Percentiles rank a stretch among this genome's conserved stretches.
These are phyloP conservation scores for Ceratobasidium sp. DNA, from an alignment of 1,284 basidiomycete genomes.

Conservation along the genomic window DNA sequence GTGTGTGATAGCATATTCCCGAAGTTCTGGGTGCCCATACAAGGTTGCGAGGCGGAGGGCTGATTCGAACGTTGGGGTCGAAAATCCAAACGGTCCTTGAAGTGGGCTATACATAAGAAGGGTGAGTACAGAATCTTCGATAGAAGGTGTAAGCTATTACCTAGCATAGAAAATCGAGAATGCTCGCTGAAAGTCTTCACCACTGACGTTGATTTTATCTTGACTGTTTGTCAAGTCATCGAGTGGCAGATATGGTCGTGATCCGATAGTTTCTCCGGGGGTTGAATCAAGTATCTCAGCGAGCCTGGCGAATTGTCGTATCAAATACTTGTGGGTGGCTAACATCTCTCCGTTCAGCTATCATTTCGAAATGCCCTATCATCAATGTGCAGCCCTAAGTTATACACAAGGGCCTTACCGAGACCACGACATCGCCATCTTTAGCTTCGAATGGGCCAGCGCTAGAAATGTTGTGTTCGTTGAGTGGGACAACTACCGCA, in stretches of 20 bases:
- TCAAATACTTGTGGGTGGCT: constrained; percentile 2
- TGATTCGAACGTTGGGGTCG: background rate
- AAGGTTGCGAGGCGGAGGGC: constrained; percentile 8
- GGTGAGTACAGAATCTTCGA: too few relatives aligned
- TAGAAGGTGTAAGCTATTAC: background rate
- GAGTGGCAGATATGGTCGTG: too few relatives aligned
- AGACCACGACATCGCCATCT: background rate
- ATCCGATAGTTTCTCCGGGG: too few relatives aligned
- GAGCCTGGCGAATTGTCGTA: background rate
- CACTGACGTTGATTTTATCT: background rate
- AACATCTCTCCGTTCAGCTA: background rate
- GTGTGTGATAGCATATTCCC: background rate
- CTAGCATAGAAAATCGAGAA: background rate
- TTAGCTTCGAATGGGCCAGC: background rate
- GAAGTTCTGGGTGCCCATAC: constrained; percentile 2
- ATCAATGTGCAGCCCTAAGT: background rate
- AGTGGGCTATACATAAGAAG: background rate
- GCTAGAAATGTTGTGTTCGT: background rate
- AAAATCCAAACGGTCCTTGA: background rate
- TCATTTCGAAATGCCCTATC: background rate
- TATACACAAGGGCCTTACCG: background rate
- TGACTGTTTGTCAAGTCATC: too few relatives aligned
- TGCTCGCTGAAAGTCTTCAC: background rate
- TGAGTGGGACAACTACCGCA: too few relatives aligned
- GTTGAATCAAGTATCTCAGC: background rate